Percentiles rank a stretch among this genome's conserved stretches.
Conservation (phyloP, 2,329 filamentous ascomycete species). For the Penicillium olsonii region DNA sequence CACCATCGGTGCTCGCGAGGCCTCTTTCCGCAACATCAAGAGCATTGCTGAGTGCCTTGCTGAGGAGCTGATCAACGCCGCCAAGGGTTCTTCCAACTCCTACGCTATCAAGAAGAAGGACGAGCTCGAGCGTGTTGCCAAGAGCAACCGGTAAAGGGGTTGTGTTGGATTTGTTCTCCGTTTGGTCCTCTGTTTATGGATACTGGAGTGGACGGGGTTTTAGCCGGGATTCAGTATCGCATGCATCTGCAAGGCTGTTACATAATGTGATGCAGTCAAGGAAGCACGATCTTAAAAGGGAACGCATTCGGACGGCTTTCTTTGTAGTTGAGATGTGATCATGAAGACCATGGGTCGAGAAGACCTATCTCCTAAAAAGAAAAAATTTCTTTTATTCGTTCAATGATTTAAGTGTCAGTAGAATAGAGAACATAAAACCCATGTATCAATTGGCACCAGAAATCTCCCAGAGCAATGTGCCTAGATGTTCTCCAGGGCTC, state of each 20-base stretch:
- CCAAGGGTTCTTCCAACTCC: constrained; percentile 99
- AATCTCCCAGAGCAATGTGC: too few species aligned
- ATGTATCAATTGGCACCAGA: constrained; percentile 4
- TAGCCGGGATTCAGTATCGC: constrained; percentile 44
- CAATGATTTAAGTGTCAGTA: not conserved
- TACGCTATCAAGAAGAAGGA: constrained; percentile 99
- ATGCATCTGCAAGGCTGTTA: constrained; percentile 45
- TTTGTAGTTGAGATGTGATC: constrained; percentile 46
- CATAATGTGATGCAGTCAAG: constrained; percentile 40
- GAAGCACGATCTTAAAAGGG: constrained; percentile 41
- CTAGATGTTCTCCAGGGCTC: constrained; percentile 8
- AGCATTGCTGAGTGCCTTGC: constrained; percentile 98
- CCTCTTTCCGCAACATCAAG: constrained; percentile 99
- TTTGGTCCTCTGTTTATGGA: constrained; percentile 43
- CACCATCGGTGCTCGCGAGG: constrained; percentile 98
- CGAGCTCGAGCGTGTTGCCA: constrained; percentile 99
- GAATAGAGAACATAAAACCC: not conserved
- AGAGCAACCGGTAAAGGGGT: constrained; percentile 95
- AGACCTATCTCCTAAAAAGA: constrained; percentile 28
- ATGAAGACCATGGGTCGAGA: constrained; percentile 37
- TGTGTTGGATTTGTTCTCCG: constrained; percentile 41
- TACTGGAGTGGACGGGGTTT: constrained; percentile 44
- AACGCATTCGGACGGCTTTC: constrained; percentile 41
- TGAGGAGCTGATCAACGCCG: constrained; percentile 99
- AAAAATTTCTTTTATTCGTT: constrained; percentile 25